A percentile compares a stretch with the other conserved stretches of the same genome.
phyloP scores from a whole-genome alignment of 2,329 filamentous ascomycete species.

The Fusarium equiseti region DNA sequence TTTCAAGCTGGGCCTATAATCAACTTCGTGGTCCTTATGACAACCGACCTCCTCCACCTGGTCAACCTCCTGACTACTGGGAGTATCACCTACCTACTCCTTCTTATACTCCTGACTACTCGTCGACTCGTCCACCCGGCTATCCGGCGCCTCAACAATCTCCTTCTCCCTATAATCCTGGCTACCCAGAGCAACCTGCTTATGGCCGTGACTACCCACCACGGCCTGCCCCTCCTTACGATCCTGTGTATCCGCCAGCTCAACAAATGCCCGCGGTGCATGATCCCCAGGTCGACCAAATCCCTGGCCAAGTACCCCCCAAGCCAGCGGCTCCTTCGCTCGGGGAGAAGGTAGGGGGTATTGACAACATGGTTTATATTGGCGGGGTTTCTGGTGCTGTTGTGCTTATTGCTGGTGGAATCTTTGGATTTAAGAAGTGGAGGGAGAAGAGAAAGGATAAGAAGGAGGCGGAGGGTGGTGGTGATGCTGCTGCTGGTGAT shows the following conservation, averaged over 20 bases:
- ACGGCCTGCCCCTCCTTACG: neutral
- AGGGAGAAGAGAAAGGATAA: neutral
- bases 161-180: neutral
- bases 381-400: neutral
- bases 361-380: neutral
- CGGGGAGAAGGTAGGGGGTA: neutral
- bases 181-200: neutral
- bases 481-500: neutral
- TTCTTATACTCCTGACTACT: neutral
- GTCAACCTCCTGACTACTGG: neutral
- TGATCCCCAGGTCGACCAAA: neutral
- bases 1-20: neutral
- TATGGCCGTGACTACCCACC: neutral
- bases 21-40: neutral
- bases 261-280: neutral
- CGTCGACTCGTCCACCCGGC: no score
- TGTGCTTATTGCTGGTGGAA: neutral
- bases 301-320: neutral
- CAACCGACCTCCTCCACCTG: neutral
- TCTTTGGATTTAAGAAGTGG: neutral
- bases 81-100: neutral
- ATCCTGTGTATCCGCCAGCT: neutral
- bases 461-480: neutral
- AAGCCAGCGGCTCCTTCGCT: neutral
- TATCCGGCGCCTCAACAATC: neutral